Conservation (phyloP, 2,329 filamentous ascomycete genomes). For the Claviceps citrina region DNA sequence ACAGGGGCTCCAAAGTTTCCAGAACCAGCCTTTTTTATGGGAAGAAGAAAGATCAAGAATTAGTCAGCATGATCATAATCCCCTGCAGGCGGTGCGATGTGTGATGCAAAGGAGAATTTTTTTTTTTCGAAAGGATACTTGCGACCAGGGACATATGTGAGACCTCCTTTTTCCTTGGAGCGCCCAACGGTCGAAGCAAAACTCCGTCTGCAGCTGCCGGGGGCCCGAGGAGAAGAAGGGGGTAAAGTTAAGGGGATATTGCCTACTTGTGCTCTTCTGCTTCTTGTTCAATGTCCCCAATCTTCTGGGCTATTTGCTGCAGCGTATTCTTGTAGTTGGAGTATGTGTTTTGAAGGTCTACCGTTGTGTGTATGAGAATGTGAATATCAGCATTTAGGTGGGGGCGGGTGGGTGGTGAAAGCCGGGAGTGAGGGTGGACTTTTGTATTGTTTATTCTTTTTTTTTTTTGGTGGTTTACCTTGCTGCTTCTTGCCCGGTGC, state of each 20-base stretch:
- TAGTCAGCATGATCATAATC: slow-evolving; percentile 2
- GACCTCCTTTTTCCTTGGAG: too few species aligned
- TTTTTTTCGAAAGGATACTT: too few species aligned
- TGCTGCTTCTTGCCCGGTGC: slow-evolving; percentile 56
- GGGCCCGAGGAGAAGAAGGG: too few species aligned
- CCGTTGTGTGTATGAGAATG: background rate
- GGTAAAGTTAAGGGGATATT: background rate
- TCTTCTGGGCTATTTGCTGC: slow-evolving; percentile 88
- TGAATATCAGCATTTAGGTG: background rate
- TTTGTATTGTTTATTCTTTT: background rate
- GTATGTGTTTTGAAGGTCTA: slow-evolving; percentile 70
- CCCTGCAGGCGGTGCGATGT: too few species aligned
- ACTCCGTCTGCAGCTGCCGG: background rate
- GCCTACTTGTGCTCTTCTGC: slow-evolving; percentile 88
- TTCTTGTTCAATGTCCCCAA: slow-evolving; percentile 94
- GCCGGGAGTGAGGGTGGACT: too few species aligned
- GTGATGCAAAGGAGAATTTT: too few species aligned
- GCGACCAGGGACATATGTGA: too few species aligned
- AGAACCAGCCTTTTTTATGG: slow-evolving; percentile 61
- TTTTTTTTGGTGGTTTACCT: slow-evolving; percentile 30
- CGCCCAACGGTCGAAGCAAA: background rate
- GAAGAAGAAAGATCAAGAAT: background rate
- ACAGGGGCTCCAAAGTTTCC: slow-evolving; percentile 73
- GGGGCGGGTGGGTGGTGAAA: too few species aligned
- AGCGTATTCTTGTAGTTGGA: slow-evolving; percentile 63